These are phyloP conservation scores for Ogataea hybrid DNA, from an alignment of 1,139 yeast genomes.

Conservation along the genomic window DNA sequence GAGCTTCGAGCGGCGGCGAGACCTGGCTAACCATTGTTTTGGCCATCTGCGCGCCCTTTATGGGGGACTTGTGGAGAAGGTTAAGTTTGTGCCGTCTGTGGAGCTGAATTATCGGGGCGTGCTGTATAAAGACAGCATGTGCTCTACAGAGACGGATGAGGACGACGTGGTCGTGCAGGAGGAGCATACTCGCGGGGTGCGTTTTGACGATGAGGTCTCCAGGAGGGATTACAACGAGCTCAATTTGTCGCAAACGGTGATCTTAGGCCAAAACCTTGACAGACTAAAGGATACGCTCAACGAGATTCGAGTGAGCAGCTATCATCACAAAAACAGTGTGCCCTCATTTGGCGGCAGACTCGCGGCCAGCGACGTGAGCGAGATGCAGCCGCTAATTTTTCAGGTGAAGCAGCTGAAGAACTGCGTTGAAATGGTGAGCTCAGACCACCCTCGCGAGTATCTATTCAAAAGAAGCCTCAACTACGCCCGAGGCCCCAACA, in stretches of 20 bases:
- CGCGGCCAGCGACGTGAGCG: constrained; percentile 28
- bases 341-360: constrained; percentile 22
- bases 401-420: constrained; percentile 42
- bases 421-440: constrained; percentile 38
- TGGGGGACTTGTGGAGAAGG: constrained; percentile 17
- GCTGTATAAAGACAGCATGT: constrained; percentile 37
- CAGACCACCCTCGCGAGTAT: constrained; percentile 32
- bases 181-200: no score
- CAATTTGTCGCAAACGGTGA: no score
- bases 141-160: no score
- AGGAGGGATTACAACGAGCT: no score
- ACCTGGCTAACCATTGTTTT: constrained; percentile 24
- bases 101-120: constrained; percentile 40
- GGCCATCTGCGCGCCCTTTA: constrained; percentile 19
- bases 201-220: no score
- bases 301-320: constrained; percentile 24
- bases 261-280: constrained; percentile 16
- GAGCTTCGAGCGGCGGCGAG: constrained; percentile 28
- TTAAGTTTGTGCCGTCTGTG: constrained; percentile 34
- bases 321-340: constrained; percentile 19
- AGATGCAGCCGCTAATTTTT: constrained; percentile 36
- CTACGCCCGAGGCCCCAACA: constrained; percentile 22
- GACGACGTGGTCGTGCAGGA: no score
- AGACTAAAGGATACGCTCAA: constrained; percentile 21
- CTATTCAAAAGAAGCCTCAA: constrained; percentile 28